Conservation (phyloP, 139 green algal species). For the Gonium pectorale region DNA sequence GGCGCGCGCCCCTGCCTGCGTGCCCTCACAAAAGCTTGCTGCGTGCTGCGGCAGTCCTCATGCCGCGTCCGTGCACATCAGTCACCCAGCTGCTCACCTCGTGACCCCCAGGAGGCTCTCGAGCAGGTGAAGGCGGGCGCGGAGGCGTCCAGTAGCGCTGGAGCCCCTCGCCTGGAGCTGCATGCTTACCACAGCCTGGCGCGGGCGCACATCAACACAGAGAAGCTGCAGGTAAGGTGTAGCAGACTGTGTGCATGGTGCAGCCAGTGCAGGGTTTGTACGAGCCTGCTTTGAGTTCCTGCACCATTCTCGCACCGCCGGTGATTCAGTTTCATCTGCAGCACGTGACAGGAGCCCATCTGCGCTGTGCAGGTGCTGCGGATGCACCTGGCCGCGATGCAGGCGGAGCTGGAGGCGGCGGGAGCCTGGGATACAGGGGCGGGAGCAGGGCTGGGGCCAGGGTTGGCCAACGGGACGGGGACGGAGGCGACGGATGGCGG, state of each 20-base stretch:
- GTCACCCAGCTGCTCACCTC: background rate
- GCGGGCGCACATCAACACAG: conserved; percentile 34
- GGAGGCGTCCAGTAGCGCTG: background rate
- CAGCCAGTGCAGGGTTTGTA: background rate
- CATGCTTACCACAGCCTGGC: conserved; percentile 40
- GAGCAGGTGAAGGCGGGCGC: conserved; percentile 33
- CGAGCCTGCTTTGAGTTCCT: too few relatives aligned
- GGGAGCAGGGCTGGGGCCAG: background rate
- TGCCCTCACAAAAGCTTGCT: too few relatives aligned
- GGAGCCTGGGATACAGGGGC: background rate
- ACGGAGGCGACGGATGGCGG: too few relatives aligned
- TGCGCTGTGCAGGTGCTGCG: conserved; percentile 69
- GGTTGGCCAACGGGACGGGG: too few relatives aligned
- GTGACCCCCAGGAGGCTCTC: conserved; percentile 21
- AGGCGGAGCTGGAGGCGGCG: conserved; percentile 67
- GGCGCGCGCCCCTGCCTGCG: too few relatives aligned
- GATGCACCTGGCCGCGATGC: conserved; percentile 79
- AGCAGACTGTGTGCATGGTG: too few relatives aligned
- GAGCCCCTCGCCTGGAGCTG: conserved; percentile 20
- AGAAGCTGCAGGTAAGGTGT: conserved; percentile 55
- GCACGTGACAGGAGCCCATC: background rate
- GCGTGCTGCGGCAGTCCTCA: too few relatives aligned
- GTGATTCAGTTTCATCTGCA: background rate
- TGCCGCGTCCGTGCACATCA: background rate
- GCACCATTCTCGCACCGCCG: too few relatives aligned